A percentile compares a stretch with the other conserved stretches of the same genome.
These are phyloP conservation scores for Quercus phellos DNA, from an alignment of 331 rosid genomes.

Conservation along the genomic window DNA sequence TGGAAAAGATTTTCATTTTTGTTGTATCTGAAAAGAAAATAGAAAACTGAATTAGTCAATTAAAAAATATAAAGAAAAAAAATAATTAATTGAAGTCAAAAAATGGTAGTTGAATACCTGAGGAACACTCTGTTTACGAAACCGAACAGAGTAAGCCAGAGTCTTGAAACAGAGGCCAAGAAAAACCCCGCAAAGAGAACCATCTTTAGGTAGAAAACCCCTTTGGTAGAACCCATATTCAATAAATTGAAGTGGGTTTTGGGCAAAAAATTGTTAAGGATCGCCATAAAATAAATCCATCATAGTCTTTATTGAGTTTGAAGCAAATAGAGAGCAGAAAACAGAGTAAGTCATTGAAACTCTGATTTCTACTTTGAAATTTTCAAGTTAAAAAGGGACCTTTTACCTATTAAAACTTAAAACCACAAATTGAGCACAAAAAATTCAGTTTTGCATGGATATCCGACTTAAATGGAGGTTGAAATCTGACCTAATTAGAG, in stretches of 20 bases:
- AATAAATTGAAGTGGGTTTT: constrained; percentile 24
- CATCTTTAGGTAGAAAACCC: constrained; percentile 26
- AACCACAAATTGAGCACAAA: constrained; percentile 12
- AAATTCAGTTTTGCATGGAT: constrained; percentile 23
- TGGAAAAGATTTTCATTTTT: constrained; percentile 4
- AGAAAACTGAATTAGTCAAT: not conserved
- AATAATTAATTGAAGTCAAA: not conserved
- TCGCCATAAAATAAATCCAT: constrained; percentile 18
- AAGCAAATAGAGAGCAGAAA: constrained; percentile 55
- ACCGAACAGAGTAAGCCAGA: constrained; percentile 44
- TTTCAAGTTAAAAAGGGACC: constrained; percentile 39
- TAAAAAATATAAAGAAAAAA: not conserved
- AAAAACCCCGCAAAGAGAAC: constrained; percentile 26
- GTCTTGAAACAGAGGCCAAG: constrained; percentile 39
- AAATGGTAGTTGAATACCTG: constrained; percentile 39
- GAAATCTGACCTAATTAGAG: constrained; percentile 60
- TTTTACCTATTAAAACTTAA: constrained; percentile 29
- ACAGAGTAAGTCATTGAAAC: constrained; percentile 39
- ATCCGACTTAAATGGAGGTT: constrained; percentile 39
- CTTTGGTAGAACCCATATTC: constrained; percentile 36
- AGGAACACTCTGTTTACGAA: constrained; percentile 31
- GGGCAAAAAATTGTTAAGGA: not conserved
- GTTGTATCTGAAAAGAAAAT: constrained; percentile 29
- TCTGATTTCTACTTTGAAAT: constrained; percentile 51
- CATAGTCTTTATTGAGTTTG: constrained; percentile 36